phyloP scores from a whole-genome alignment of 257 asterid genomes.

The Fraxinus quadrangulata region DNA sequence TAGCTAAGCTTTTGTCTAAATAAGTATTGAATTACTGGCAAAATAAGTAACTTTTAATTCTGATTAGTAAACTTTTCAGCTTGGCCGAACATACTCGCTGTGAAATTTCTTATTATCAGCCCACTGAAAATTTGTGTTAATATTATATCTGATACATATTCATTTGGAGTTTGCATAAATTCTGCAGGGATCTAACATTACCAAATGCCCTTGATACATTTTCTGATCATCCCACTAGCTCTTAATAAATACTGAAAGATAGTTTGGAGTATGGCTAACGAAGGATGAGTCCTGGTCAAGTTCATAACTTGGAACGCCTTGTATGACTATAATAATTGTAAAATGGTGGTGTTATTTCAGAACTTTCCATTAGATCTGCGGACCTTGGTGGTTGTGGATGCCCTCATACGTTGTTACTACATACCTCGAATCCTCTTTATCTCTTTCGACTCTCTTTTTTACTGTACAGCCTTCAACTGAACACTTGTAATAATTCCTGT shows the following conservation, averaged over 20 bases:
- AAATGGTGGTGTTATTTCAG: conserved; percentile 2
- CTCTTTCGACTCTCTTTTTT: conserved; percentile 90
- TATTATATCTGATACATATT: background rate
- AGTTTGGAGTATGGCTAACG: background rate
- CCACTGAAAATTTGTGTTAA: background rate
- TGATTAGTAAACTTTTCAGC: too few relatives aligned
- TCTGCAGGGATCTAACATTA: too few relatives aligned
- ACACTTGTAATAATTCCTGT: conserved; percentile 90
- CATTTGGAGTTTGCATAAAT: background rate
- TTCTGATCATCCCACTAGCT: background rate
- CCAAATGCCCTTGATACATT: background rate
- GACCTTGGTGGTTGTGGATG: conserved; percentile 79
- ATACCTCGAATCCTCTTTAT: conserved; percentile 70
- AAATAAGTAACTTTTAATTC: background rate
- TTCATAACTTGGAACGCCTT: conserved; percentile 14
- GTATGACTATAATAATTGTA: background rate
- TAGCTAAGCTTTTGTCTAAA: background rate
- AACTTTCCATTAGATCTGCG: conserved; percentile 36
- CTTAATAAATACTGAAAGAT: background rate
- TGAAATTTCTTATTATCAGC: background rate
- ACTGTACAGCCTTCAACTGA: conserved; percentile 80
- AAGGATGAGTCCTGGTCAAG: conserved; percentile 1
- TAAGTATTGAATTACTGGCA: background rate
- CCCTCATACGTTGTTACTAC: conserved; percentile 90
- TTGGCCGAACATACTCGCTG: too few relatives aligned